Conservation (phyloP, 805 yeast species). For the Wickerhamiella spandovensis region DNA sequence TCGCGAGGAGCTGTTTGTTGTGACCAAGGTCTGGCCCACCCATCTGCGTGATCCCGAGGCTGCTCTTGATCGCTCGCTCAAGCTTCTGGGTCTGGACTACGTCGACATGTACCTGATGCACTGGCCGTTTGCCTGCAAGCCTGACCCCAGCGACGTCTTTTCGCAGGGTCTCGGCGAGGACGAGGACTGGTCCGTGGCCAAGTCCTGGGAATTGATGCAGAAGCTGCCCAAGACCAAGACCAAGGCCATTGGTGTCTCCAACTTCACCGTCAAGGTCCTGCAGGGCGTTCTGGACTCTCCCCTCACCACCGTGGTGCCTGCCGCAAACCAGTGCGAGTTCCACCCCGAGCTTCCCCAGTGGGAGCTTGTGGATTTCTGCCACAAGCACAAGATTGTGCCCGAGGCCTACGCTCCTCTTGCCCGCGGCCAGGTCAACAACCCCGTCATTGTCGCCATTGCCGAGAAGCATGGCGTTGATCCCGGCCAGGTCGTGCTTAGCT, state of each 20-base stretch:
- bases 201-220: conserved; percentile 49
- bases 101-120: conserved; percentile 70
- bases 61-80: conserved; percentile 45
- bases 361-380: conserved; percentile 41
- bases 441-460: conserved; percentile 40
- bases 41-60: conserved; percentile 30
- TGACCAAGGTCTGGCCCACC: conserved; percentile 46
- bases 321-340: conserved; percentile 56
- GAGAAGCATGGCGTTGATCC: conserved; percentile 38
- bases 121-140: conserved; percentile 47
- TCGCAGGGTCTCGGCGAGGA: conserved; percentile 19
- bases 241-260: conserved; percentile 61
- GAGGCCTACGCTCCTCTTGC: conserved; percentile 77
- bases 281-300: conserved; percentile 32
- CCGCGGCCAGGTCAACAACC: conserved; percentile 36
- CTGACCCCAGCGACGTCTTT: conserved; percentile 27
- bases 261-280: conserved; percentile 42
- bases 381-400: conserved; percentile 37
- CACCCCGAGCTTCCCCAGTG: conserved; percentile 61
- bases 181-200: conserved; percentile 30
- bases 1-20: conserved; percentile 51
- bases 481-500: conserved; percentile 48
- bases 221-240: conserved; percentile 38
- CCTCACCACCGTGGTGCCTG: conserved; percentile 45
- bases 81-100: conserved; percentile 55